Evolutionary conservation across 352 stramenopile genomes (phyloP), one percentile per base, ranked within the genome.

Genomic region (Pythium scleroteichum): DNA sequence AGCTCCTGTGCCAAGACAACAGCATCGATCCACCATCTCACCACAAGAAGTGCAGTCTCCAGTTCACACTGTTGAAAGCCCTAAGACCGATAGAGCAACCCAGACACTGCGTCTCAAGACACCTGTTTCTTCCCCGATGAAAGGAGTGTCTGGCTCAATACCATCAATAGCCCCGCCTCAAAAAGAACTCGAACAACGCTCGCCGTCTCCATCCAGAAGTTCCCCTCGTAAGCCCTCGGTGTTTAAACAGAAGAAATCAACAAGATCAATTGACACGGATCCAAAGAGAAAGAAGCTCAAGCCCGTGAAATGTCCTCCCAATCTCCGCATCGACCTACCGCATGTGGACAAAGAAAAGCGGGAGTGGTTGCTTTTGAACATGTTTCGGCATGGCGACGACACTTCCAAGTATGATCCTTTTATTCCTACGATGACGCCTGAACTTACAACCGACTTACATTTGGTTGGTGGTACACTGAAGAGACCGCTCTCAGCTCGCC

Each of bases 351-450:
- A 87, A 52, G 62, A 72, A n/a, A 90, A 88, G 40, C 74, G 82
- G 26, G 78, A 90, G 47, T 92, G 83, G 83, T 63, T 92, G 19
- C 74, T 91, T 17, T 69, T 82, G 44, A 92, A 92, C 47, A 91
- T 92, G 83, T 91, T 92, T 63, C 79, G 81, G 2, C 76, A 88
- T 40, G 79, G 79, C 13, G 74, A 91, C 29, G 68, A 85, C 23
- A 59, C 82, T 16, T 74, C 65, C 66, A 85, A 92, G 56, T 92
- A 88, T 58, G 77, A 88, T 41, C 24, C 75, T 4, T 92, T 92
- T 49, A 61, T 90, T 9, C 65, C 76, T 3, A 46, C 41, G n/a
- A 55, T 38, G 12, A 35, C 41, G 1, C n/a, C 55, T 5, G 19
- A 56, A 44, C 41, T 64, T 58, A 35, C 35, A 48, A 32, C 57